phyloP scores from a whole-genome alignment of 1,284 basidiomycete genomes.

The Albatrellus sp. region DNA sequence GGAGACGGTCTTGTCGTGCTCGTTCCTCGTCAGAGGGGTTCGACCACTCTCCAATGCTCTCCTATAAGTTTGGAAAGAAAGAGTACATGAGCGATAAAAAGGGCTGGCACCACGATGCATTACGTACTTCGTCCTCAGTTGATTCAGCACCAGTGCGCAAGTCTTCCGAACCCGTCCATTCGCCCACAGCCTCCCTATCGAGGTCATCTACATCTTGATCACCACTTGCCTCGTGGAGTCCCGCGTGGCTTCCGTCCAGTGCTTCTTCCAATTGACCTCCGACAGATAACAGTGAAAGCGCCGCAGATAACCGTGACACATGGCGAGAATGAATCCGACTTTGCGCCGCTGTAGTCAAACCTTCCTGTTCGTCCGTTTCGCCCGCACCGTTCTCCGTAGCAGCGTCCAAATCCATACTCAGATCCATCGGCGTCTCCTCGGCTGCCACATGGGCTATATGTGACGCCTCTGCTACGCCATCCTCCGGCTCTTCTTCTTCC shows the following conservation, averaged over 20 bases:
- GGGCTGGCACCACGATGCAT: slow-evolving; percentile 3
- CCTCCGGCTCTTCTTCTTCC: slow-evolving; percentile 41
- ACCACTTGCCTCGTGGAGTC: slow-evolving; percentile 16
- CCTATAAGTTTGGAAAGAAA: slow-evolving; percentile 9
- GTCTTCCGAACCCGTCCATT: slow-evolving; percentile 77
- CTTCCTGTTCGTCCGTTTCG: slow-evolving; percentile 23
- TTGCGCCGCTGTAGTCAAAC: slow-evolving; percentile 31
- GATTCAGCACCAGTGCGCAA: slow-evolving; percentile 29
- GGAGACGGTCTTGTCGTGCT: slow-evolving; percentile 51
- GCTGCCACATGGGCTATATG: slow-evolving; percentile 16
- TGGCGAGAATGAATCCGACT: slow-evolving; percentile 56
- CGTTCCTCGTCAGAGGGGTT: slow-evolving; percentile 79
- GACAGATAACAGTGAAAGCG: slow-evolving; percentile 53
- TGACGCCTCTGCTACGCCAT: slow-evolving; percentile 23
- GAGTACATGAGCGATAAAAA: slow-evolving; percentile 3
- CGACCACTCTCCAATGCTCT: slow-evolving; percentile 81
- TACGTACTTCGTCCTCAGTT: slow-evolving; percentile 52
- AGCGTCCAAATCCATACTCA: slow-evolving; percentile 16
- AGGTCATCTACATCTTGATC: slow-evolving; percentile 19
- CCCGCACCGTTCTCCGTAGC: slow-evolving; percentile 22
- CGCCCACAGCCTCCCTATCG: slow-evolving; percentile 38
- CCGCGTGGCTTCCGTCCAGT: slow-evolving; percentile 7
- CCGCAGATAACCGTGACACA: slow-evolving; percentile 51
- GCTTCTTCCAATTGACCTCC: slow-evolving; percentile 25
- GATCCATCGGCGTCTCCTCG: slow-evolving; percentile 15